Evolutionary conservation across 176 grass and related monocot species (phyloP).

Genomic region (Panicum miliaceum): DNA sequence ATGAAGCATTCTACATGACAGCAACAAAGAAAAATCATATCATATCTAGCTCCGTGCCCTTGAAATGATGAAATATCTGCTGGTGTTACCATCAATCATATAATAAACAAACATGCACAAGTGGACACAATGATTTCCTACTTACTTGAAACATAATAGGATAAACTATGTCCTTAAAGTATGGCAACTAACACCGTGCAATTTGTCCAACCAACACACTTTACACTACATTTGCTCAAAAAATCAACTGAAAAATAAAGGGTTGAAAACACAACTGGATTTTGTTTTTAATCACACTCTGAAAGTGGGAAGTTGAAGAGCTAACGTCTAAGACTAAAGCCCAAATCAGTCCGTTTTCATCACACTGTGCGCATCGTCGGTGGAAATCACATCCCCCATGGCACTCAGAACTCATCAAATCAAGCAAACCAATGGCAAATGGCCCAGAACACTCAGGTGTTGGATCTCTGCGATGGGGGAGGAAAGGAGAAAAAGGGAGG

Average conservation of each 20-base stretch:
- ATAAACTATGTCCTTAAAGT: neutral
- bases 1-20: neutral
- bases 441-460: neutral
- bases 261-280: neutral
- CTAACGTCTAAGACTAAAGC: neutral
- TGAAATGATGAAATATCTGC: slow-evolving; percentile 12
- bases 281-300: neutral
- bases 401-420: slow-evolving; percentile 3
- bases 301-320: neutral
- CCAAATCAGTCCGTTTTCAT: neutral
- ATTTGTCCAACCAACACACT: slow-evolving; percentile 18
- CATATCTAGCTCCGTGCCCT: slow-evolving; percentile 27
- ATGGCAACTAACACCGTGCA: neutral
- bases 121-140: neutral
- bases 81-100: neutral
- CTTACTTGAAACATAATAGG: slow-evolving; percentile 18
- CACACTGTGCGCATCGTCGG: neutral
- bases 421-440: neutral
- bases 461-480: neutral
- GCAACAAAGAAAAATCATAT: neutral
- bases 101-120: slow-evolving; percentile 9
- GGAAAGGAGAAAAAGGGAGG: neutral
- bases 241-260: neutral
- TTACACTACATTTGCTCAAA: neutral
- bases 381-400: neutral